Base-by-base conservation (phyloP, 352 stramenopile species). In the Pythium folliculosum region DNA sequence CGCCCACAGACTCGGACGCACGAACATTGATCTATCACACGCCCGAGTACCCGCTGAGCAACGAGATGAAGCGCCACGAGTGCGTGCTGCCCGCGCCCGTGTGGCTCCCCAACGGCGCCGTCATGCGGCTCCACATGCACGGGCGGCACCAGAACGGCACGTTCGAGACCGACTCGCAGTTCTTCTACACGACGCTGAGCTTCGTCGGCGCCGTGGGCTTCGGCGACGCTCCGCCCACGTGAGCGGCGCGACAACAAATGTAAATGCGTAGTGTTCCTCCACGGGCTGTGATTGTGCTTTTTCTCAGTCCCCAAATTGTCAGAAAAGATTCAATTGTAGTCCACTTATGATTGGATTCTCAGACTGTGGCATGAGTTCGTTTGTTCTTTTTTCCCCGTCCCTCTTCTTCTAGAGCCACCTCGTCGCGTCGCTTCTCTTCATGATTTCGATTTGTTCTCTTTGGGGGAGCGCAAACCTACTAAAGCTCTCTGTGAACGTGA, bases 11-110 rank as follows among this genome's bases (percentile, higher is more conserved):
- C 1, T 14, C 5, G 21, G 27, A n/a, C 10, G n/a, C 49, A 22
- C 62, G 63, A 12, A 52, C 49, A 12, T 40, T 71, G 35, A 62
- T 80, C 22, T 91, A 88, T 63, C 62, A 82, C 61, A 91, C 84
- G 23, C 78, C 77, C 27, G 61, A 76, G n/a, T 90, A 84, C 62
- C 67, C 61, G 25, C 73, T 90, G 54, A 25, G 67, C 9, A 88
- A 87, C 49, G 75, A 85, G 55, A 91, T 91, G 83, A 56, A 88
- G 80, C 66, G 87, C 58, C 80, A 92, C 64, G 76, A 71, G 32
- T 88, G 90, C 44, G 60, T 72, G 43, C 69, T 91, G 19, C 82
- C 82, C 7, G 69, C 54, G 14, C 57, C 71, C 19, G 71, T 88
- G 16, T 88, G 83, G 66, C 71, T 90, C 23, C 45, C 58, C n/a